Conservation (phyloP, 1,284 basidiomycete genomes). For the Ceratobasidium sp. region DNA sequence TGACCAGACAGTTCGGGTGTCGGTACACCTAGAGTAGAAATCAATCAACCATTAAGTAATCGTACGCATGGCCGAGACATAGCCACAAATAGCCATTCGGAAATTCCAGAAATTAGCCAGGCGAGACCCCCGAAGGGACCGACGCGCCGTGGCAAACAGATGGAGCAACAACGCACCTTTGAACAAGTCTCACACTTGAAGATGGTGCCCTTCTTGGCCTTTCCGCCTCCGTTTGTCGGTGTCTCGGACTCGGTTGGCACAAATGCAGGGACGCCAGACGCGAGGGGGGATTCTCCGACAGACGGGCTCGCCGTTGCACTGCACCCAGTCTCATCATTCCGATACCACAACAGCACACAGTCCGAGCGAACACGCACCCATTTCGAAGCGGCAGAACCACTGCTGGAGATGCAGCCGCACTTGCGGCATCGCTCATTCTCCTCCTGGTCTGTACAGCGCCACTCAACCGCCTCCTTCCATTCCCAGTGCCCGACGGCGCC, state of each 20-base stretch:
- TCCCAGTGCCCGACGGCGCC: constrained; percentile 52
- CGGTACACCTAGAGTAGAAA: constrained; percentile 76
- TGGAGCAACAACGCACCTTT: constrained; percentile 66
- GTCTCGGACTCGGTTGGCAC: constrained; percentile 48
- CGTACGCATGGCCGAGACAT: neutral
- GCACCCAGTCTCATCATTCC: constrained; percentile 34
- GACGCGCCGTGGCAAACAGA: constrained; percentile 17
- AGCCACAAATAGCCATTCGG: constrained; percentile 48
- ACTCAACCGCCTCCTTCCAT: constrained; percentile 64
- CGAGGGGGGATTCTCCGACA: constrained; percentile 48
- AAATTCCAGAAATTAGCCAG: constrained; percentile 28
- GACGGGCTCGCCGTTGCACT: constrained; percentile 32
- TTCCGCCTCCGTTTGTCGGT: constrained; percentile 62
- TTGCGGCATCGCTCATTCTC: constrained; percentile 77
- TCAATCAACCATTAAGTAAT: constrained; percentile 36
- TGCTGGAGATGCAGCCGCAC: constrained; percentile 75
- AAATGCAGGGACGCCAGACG: constrained; percentile 48
- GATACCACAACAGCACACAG: constrained; percentile 20
- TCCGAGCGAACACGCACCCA: neutral
- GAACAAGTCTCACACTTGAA: constrained; percentile 94
- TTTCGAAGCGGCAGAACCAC: constrained; percentile 58
- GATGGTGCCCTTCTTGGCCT: constrained; percentile 79
- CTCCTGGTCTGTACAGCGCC: constrained; percentile 73
- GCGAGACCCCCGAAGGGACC: constrained; percentile 42
- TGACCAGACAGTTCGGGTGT: constrained; percentile 93